Conservation (phyloP, 331 rosid genomes). For the Pyracantha coccinea region DNA sequence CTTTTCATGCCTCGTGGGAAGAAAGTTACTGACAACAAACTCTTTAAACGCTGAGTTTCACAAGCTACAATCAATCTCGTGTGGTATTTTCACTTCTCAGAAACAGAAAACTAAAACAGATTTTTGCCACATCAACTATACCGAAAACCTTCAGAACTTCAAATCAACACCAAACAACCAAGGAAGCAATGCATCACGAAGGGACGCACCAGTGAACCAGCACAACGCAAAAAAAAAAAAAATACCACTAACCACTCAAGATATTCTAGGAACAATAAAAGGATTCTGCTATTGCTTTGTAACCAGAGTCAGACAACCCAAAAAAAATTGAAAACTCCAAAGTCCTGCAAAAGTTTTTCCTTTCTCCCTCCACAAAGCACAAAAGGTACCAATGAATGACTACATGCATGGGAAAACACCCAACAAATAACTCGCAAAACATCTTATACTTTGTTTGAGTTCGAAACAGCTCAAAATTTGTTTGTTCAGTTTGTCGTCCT, state of each 20-base stretch:
- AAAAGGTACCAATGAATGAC: not conserved
- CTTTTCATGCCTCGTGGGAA: too few relatives aligned
- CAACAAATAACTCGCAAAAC: not conserved
- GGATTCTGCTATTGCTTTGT: not conserved
- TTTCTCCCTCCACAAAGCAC: not conserved
- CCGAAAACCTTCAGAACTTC: too few relatives aligned
- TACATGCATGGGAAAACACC: not conserved
- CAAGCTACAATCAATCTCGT: too few relatives aligned
- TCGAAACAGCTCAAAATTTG: not conserved
- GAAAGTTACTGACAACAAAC: too few relatives aligned
- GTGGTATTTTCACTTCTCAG: too few relatives aligned
- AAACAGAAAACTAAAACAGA: too few relatives aligned
- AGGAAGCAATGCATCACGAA: too few relatives aligned
- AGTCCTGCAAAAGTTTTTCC: not conserved
- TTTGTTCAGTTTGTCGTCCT: not conserved
- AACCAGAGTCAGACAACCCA: not conserved
- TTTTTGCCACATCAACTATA: too few relatives aligned
- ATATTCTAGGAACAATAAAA: not conserved
- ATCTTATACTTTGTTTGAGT: not conserved
- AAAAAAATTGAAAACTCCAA: not conserved
- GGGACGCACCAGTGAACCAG: not conserved
- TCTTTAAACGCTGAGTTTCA: too few relatives aligned
- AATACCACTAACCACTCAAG: not conserved
- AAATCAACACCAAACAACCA: too few relatives aligned
- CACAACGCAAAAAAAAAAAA: not conserved